Evolutionary conservation across 2,329 filamentous ascomycete genomes (phyloP), one percentile per base, ranked within the genome.

Genomic region (Parascedosporium putredinis): DNA sequence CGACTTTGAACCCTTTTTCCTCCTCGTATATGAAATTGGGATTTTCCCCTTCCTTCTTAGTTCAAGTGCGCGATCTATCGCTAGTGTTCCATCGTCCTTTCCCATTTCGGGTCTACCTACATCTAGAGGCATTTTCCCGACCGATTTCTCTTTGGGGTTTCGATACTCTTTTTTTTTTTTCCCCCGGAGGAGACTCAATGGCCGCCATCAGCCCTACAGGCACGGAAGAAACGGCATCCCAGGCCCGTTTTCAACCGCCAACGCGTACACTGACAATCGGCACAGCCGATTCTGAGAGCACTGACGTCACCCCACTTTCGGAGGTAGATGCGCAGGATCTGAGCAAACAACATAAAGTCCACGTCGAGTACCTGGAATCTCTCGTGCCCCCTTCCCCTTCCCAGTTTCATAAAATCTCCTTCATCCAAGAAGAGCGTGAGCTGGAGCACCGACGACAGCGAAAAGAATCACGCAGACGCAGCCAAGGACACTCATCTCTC

Each of bases 311-410:
- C 23, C 42, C 23, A 25, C 42, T 25, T 23, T 12, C 23, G 14
- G 12, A n/a, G 22, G 22, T 16, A 10, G 25, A n/a, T n/a, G n/a
- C n/a, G n/a, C n/a, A 31, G 12, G 27, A 29, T 23, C 7, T 29
- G 12, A 18, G 18, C 20, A 25, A 12, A 24, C 20, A 23, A 3
- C 12, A 14, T 22, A 44, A 50, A 20, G n/a, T 12, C 10, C 49
- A 46, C 45, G 66, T 69, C 54, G 62, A 67, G 52, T 78, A 78
- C 57, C 66, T 78, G 62, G 72, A 75, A 51, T 72, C 72, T 8
- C 62, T 78, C 9, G 63, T 71, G 18, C 66, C 69, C 40, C 74
- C 75, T 2, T 71, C 73, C 1, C 55, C 54, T 24, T 63, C 70
- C 25, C 66, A 73, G 51, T 72, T 79, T 29, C 62, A 69, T 53